phyloP scores from a whole-genome alignment of 129 eudicot species.

The Smallanthus sonchifolius region DNA sequence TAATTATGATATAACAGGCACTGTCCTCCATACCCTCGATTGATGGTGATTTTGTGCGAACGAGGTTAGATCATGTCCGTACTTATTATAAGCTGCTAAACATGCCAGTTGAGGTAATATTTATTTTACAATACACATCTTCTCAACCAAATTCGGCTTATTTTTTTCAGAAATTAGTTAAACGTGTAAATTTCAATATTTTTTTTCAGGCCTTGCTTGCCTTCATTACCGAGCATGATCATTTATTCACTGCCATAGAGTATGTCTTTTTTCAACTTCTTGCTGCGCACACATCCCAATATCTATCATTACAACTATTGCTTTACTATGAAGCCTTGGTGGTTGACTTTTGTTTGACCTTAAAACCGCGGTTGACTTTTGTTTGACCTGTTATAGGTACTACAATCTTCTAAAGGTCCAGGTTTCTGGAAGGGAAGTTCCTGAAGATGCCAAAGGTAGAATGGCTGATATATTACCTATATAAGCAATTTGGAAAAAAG shows the following conservation, averaged over 20 bases:
- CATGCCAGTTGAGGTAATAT: slow-evolving; percentile 93
- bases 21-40: slow-evolving; percentile 86
- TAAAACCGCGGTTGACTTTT: background rate
- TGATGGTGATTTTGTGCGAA: slow-evolving; percentile 77
- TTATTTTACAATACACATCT: background rate
- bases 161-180: background rate
- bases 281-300: background rate
- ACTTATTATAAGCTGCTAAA: slow-evolving; percentile 87
- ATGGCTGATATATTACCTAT: slow-evolving; percentile 52
- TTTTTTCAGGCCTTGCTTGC: slow-evolving; percentile 88
- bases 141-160: background rate
- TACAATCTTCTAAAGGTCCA: slow-evolving; percentile 67
- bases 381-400: slow-evolving; percentile 43
- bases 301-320: background rate
- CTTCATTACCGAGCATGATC: slow-evolving; percentile 75
- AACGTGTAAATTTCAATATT: background rate
- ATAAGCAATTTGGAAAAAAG: slow-evolving; percentile 15
- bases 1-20: slow-evolving; percentile 47
- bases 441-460: slow-evolving; percentile 74
- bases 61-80: slow-evolving; percentile 76
- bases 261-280: slow-evolving; percentile 28
- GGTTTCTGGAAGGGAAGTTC: slow-evolving; percentile 95
- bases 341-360: background rate
- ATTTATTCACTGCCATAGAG: slow-evolving; percentile 71
- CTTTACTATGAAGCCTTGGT: background rate